Evolutionary conservation across 2,329 filamentous ascomycete genomes (phyloP), one percentile per base, ranked within the genome.

Genomic region (Niveomyces coronatus): DNA sequence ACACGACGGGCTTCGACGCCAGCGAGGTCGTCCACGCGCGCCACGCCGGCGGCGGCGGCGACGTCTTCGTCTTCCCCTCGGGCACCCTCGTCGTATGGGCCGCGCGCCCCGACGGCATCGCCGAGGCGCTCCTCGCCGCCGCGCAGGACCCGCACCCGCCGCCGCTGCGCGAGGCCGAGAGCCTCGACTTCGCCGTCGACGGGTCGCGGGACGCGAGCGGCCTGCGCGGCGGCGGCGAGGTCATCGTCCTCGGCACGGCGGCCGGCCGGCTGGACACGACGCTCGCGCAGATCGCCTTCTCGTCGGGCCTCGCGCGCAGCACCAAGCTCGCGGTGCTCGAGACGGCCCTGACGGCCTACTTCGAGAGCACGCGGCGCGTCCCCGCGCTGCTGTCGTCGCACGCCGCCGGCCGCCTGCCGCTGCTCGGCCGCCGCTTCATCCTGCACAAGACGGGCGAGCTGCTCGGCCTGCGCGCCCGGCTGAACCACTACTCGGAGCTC

Each of bases 401-500:
- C 38, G 57, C 57, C 28, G 58, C 56, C 36, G 54, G n/a, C n/a
- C n/a, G n/a, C n/a, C n/a, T n/a, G n/a, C n/a, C 60, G 35, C 62
- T 53, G 9, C 55, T 65, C 26, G 50, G 75, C 69, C 47, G 87
- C 37, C 71, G 73, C 38, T 89, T 94, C 58, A 89, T 96, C 53
- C 69, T 96, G 18, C 81, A 85, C 48, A 94, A 95, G 62, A 96
- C 91, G 0, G 91, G 91, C 43, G 86, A 96, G 59, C 71, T 98
- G 6, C 74, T 96, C 14, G 82, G 80, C 52, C 77, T 96, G 36
- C 81, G 91, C 32, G 89, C 89, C 1, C 87, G 94, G 53, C 71
- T 98, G 34, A 98, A 98, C 55, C 82, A 96, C 49, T 96, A 96
- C 64, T 94, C 86, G 1, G 91, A 96, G 60, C 74, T 98, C 23